phyloP scores from a whole-genome alignment of 2,329 filamentous ascomycete species.

The Huntiella bhutanensis region DNA sequence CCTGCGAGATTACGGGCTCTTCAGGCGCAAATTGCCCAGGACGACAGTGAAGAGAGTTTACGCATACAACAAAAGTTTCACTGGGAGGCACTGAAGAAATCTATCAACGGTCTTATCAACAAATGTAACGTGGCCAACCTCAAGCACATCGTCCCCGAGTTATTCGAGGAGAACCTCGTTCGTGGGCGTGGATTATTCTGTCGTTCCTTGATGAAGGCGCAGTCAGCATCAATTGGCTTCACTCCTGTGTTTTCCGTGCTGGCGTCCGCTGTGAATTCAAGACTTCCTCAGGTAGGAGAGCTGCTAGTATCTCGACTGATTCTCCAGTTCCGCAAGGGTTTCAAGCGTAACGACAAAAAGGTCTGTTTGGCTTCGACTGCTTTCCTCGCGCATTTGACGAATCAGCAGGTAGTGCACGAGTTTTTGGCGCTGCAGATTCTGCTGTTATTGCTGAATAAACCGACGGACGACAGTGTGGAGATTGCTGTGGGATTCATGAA shows the following conservation, averaged over 20 bases:
- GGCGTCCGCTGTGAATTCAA: conserved; percentile 93
- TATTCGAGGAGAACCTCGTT: conserved; percentile 87
- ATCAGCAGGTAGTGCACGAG: conserved; percentile 89
- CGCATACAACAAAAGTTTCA: conserved; percentile 49
- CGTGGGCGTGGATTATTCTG: conserved; percentile 85
- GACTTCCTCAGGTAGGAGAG: conserved; percentile 86
- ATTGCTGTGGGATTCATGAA: conserved; percentile 87
- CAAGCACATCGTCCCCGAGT: conserved; percentile 88
- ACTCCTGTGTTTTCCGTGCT: conserved; percentile 93
- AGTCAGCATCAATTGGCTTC: conserved; percentile 86
- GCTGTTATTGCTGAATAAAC: conserved; percentile 79
- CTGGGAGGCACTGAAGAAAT: conserved; percentile 97
- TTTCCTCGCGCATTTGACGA: conserved; percentile 87
- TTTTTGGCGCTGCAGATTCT: conserved; percentile 85
- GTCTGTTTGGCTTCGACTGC: conserved; percentile 86
- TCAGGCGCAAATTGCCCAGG: conserved; percentile 93
- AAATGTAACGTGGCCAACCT: conserved; percentile 98
- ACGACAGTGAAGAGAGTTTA: conserved; percentile 90
- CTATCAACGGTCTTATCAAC: conserved; percentile 96
- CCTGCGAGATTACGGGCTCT: conserved; percentile 77
- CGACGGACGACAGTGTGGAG: conserved; percentile 92
- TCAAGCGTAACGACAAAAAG: conserved; percentile 90
- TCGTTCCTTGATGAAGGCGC: conserved; percentile 94
- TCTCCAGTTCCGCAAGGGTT: conserved; percentile 86
- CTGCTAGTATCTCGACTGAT: conserved; percentile 69